Base-by-base conservation (phyloP, 306 rosid species). In the Dalbergia oliveri region DNA sequence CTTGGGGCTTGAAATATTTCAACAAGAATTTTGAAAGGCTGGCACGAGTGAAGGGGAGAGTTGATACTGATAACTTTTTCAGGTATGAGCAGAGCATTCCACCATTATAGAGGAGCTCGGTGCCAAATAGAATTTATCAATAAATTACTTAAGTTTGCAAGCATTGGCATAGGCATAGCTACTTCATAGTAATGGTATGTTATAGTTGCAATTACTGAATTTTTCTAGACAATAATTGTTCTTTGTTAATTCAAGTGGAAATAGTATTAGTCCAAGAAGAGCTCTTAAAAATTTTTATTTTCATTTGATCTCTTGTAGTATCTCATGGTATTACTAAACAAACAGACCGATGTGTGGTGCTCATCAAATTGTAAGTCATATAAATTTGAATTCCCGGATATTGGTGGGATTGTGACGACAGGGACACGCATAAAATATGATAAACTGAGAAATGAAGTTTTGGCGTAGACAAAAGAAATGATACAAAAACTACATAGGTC, bases 41-140 rank as follows among this genome's bases (percentile, higher is more conserved):
- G 26, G 84, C 81, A 11, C 31, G 3, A 10, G 92, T 88, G 51
- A 90, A 88, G 69, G 82, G 49, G 51, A 34, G 5, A 43, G 85
- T 84, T 80, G 91, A 90, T 83, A 82, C 80, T 16, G 41, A 43
- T 2, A 88, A 88, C 18, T 88, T 88, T 73, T 87, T 88, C 66
- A 79, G 79, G 72, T 19, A 79, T 15, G 86, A 90, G 26, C 94
- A 90, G 79, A 90, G 91, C 62, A 85, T 90, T 45, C 90, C 89
- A 0, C 80, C 81, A 6, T 45, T 74, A 0, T 41, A 53, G 60
- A 53, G 60, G 21, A 2, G 5, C 2, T 53, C 33, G 11, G 21
- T 35, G 5, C 49, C 73, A 43, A 7, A 54, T 54, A 9, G 3
- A 7, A 66, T 35, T 47, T 63, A 77, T 26, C 18, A 47, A 49